Evolutionary conservation across 2,329 filamentous ascomycete genomes (phyloP).

Genomic region (Penicillium crustosum): DNA sequence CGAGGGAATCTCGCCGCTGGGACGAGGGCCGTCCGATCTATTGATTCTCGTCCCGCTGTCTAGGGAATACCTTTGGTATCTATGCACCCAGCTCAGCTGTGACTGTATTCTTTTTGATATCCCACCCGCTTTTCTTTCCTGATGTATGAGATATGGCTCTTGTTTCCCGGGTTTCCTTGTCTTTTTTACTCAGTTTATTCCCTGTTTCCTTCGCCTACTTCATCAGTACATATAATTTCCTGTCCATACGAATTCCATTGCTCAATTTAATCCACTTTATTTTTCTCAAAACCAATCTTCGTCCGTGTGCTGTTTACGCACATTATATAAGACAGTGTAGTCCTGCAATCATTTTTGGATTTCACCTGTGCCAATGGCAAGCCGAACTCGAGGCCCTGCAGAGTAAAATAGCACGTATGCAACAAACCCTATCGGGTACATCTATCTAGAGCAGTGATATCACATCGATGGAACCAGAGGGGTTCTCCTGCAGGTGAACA

Average conservation of each 20-base stretch:
- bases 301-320: not conserved
- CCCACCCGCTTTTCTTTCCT: slow-evolving; percentile 4
- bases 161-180: slow-evolving; percentile 1
- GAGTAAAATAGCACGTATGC: not conserved
- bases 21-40: slow-evolving; percentile 47
- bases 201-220: not conserved
- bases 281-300: not conserved
- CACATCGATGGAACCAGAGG: not conserved
- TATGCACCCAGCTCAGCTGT: slow-evolving; percentile 7
- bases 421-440: not conserved
- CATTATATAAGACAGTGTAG: not conserved
- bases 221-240: slow-evolving; percentile 20
- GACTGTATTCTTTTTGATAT: slow-evolving; percentile 10
- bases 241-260: slow-evolving; percentile 14
- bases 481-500: not conserved
- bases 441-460: not conserved
- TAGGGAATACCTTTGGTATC: slow-evolving; percentile 7
- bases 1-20: slow-evolving; percentile 37
- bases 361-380: not conserved
- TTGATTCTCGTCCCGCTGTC: slow-evolving; percentile 21
- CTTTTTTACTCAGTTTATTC: not conserved
- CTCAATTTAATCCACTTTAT: not conserved
- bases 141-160: slow-evolving; percentile 12
- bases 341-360: not conserved
- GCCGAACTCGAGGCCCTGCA: not conserved